phyloP scores from a whole-genome alignment of 2,329 filamentous ascomycete genomes.

The Cordyceps farinosa region DNA sequence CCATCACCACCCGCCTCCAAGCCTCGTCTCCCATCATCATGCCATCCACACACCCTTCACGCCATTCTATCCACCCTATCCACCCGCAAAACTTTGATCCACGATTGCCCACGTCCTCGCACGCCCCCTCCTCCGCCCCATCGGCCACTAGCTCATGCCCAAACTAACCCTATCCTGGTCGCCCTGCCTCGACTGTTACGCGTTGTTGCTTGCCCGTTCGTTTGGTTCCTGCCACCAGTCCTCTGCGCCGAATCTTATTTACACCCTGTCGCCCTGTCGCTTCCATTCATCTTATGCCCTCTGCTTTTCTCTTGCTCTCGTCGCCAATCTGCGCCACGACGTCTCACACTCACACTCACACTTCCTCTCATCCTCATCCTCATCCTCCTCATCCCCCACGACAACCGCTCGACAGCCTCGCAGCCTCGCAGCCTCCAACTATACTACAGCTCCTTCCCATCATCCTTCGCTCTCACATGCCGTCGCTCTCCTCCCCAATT shows the following conservation, averaged over 20 bases:
- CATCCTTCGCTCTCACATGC: neutral
- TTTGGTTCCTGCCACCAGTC: neutral
- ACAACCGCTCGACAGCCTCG: neutral
- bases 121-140: slow-evolving; percentile 9
- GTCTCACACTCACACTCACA: neutral
- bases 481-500: neutral
- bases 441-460: neutral
- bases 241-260: slow-evolving; percentile 9
- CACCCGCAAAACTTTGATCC: slow-evolving; percentile 14
- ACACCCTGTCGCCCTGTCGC: slow-evolving; percentile 5
- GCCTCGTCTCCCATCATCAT: neutral
- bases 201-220: neutral
- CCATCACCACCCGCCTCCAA: neutral
- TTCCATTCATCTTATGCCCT: neutral
- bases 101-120: slow-evolving; percentile 8
- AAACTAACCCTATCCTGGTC: slow-evolving; percentile 1
- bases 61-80: slow-evolving; percentile 4
- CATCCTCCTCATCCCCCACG: neutral
- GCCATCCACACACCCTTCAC: slow-evolving; percentile 1
- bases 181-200: neutral
- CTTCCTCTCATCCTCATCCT: neutral
- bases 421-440: neutral
- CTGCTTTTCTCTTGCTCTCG: neutral
- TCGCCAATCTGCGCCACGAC: neutral
- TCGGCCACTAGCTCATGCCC: neutral